Base-by-base conservation (phyloP, 2,329 filamentous ascomycete genomes). In the Trichophyton rubrum region DNA sequence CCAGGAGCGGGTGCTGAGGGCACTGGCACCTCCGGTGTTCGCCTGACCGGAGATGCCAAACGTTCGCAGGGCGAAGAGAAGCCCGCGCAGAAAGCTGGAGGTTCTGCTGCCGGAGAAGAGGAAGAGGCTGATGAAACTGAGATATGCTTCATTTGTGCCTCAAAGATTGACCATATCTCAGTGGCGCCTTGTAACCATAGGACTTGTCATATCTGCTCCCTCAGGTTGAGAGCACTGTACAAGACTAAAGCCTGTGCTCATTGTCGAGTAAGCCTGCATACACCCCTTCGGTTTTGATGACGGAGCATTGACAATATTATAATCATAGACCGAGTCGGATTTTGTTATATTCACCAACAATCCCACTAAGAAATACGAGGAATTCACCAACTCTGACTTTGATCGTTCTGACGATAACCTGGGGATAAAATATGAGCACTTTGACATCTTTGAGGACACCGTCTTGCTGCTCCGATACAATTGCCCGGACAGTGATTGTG, bases 231-330 rank as follows among this genome's bases (percentile, higher is more conserved):
- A 67, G 93, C 92, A 0, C 78, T 99, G 51, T 99, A 97, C 76
- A 97, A 96, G 78, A 95, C 86, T 62, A 95, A 95, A 73, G 88
- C 91, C 65, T 99, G 93, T 74, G 88, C 91, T n/a, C 91, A 97
- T 73, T 99, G 93, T 72, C 82, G 93, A 70, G 89, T 91, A 80
- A 67, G 86, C 78, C 17, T 24, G 11, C 15, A 5, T 17, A 15
- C 38, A 13, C 40, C 40, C n/a, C 47, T 47, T 56, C 13, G 11
- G 1, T 2, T 17, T 56, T 7, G 33, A 38, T 15, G n/a, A 9
- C 27, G 15, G 24, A 33, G 3, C 7, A 33, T 33, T 53, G 22
- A 53, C 22, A 7, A 6, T 30, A 30, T 43, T 22, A 30, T 30
- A 24, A 20, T 69, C 40, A 17, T 64, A 76, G 73, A 74, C 75